These are phyloP conservation scores for Lagenidium giganteum DNA, from an alignment of 352 stramenopile genomes.

Conservation along the genomic window DNA sequence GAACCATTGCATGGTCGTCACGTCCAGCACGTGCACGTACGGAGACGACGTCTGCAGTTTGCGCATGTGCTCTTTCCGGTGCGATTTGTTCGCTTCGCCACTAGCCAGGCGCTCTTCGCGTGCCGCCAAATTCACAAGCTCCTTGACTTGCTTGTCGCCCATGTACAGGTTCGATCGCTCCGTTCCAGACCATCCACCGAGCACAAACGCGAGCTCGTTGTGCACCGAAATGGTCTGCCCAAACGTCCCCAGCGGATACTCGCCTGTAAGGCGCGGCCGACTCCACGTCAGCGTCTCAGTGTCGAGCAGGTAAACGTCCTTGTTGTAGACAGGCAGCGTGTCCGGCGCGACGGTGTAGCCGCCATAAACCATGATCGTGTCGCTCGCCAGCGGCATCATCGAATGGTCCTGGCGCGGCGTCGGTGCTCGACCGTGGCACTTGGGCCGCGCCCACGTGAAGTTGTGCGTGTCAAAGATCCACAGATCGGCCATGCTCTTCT, in stretches of 20 bases:
- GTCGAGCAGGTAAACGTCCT: conserved; percentile 70
- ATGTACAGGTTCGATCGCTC: conserved; percentile 73
- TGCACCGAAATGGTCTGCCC: conserved; percentile 41
- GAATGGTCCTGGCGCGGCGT: conserved; percentile 72
- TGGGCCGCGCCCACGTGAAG: conserved; percentile 73
- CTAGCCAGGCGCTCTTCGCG: conserved; percentile 51
- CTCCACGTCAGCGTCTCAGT: conserved; percentile 51
- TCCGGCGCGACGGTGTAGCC: conserved; percentile 58
- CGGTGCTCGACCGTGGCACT: conserved; percentile 55
- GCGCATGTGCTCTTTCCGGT: conserved; percentile 28
- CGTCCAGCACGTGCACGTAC: conserved; percentile 54
- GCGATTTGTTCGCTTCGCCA: conserved; percentile 26
- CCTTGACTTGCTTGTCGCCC: conserved; percentile 63
- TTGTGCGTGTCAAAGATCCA: conserved; percentile 65
- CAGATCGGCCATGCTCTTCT: conserved; percentile 68
- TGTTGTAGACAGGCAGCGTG: conserved; percentile 61
- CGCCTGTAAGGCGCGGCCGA: conserved; percentile 57
- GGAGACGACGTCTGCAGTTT: conserved; percentile 38
- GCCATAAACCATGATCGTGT: conserved; percentile 62
- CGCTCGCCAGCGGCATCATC: conserved; percentile 37
- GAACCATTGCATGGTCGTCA: conserved; percentile 64
- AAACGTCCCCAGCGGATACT: conserved; percentile 63
- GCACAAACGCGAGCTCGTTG: conserved; percentile 51
- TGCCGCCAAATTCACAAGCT: conserved; percentile 44
- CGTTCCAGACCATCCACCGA: conserved; percentile 74